Conservation (phyloP, 768 basidiomycete species). For the Serendipita vermifera region DNA sequence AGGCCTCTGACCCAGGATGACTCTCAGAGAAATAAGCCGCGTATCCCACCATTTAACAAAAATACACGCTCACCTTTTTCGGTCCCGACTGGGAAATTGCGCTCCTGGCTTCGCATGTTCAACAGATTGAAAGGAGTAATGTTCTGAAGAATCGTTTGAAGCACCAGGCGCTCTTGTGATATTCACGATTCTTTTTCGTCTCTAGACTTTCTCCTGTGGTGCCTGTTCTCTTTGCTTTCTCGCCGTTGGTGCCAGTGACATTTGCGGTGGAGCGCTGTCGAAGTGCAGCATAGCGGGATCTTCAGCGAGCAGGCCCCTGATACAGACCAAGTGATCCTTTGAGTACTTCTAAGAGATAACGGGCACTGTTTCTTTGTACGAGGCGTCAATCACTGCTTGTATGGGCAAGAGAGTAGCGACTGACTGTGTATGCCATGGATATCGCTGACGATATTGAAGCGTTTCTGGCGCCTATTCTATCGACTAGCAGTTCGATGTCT, state of each 20-base stretch:
- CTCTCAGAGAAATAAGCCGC: too few relatives aligned
- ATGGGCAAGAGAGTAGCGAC: neutral
- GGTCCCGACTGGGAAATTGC: constrained; percentile 15
- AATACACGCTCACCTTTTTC: constrained; percentile 21
- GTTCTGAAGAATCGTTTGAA: constrained; percentile 63
- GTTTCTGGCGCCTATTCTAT: constrained; percentile 21
- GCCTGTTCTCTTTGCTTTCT: too few relatives aligned
- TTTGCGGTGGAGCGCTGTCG: neutral
- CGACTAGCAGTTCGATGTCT: constrained; percentile 55
- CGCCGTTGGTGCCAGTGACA: neutral
- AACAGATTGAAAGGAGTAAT: constrained; percentile 58
- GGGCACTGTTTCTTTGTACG: constrained; percentile 37
- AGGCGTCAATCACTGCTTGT: constrained; percentile 11
- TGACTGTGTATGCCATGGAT: constrained; percentile 73
- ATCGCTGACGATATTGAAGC: constrained; percentile 73
- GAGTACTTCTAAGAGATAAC: constrained; percentile 45
- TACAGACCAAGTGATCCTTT: constrained; percentile 61
- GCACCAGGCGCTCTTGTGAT: constrained; percentile 55
- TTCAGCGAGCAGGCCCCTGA: constrained; percentile 73
- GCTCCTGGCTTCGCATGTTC: constrained; percentile 50
- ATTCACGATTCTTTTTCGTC: constrained; percentile 28
- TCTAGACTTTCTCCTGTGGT: constrained; percentile 13
- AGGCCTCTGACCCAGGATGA: constrained; percentile 61
- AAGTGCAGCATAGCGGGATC: constrained; percentile 27
- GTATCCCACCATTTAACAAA: too few relatives aligned